Base-by-base conservation (phyloP, 2,329 filamentous ascomycete genomes). In the Nectriaceae sp. region DNA sequence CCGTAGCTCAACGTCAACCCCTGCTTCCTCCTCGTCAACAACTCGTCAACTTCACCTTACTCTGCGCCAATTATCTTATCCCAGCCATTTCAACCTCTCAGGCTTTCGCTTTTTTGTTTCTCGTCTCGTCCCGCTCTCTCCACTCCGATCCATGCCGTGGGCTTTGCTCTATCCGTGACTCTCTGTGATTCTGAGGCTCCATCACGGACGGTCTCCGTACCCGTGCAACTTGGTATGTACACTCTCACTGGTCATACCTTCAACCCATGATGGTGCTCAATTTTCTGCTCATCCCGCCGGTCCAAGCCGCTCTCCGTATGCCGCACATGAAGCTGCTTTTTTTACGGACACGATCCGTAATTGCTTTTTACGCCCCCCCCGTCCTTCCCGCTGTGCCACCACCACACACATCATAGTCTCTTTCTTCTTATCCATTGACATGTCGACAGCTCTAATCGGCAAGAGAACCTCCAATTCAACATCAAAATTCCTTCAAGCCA, bases 51-150 rank as follows among this genome's bases (percentile, higher is more conserved):
- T 18, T 19, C 39, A 33, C 26, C 18, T 29, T 21, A 29, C 39
- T 26, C 40, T 40, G 19, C 22, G 37, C 37, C 37, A 39, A 39
- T 39, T 39, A 39, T 31, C 26, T 15, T 15, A n/a, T n/a, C n/a
- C n/a, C n/a, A n/a, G n/a, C n/a, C n/a, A n/a, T n/a, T n/a, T n/a
- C n/a, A n/a, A n/a, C n/a, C n/a, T n/a, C n/a, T n/a, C n/a, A n/a
- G n/a, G n/a, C n/a, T n/a, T n/a, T n/a, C n/a, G n/a, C n/a, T n/a
- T n/a, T n/a, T n/a, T n/a, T n/a, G n/a, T n/a, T n/a, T n/a, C n/a
- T n/a, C n/a, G n/a, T n/a, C n/a, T n/a, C n/a, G n/a, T n/a, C n/a
- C n/a, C n/a, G n/a, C n/a, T n/a, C n/a, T n/a, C n/a, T n/a, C n/a
- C n/a, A n/a, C n/a, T n/a, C n/a, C n/a, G n/a, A n/a, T n/a, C n/a